A percentile compares a stretch with the other conserved stretches of the same genome.
Evolutionary conservation across 2,329 filamentous ascomycete species (phyloP).

Genomic region (Nothomitra cinnamomea): DNA sequence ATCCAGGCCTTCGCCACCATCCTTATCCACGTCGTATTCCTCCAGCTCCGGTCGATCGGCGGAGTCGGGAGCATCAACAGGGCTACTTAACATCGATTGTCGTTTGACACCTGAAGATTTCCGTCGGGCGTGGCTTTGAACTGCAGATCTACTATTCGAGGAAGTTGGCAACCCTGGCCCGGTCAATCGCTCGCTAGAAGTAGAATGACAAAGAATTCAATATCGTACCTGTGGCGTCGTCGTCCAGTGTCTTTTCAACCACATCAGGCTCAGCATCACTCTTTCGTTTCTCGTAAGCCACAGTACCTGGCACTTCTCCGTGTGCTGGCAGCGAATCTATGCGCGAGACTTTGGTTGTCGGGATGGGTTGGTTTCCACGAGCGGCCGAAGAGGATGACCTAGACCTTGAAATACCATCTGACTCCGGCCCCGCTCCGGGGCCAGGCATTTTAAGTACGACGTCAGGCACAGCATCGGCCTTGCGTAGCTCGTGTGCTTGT

Average conservation of each 20-base stretch:
- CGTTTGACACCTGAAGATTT: conserved; percentile 10
- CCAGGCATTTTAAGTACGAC: conserved; percentile 28
- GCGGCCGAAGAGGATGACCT: neutral
- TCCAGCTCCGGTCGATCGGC: conserved; percentile 36
- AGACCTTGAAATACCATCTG: neutral
- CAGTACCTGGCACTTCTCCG: conserved; percentile 44
- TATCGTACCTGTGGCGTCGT: conserved; percentile 29
- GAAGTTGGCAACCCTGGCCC: conserved; percentile 36
- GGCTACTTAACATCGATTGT: neutral
- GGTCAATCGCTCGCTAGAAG: conserved; percentile 36
- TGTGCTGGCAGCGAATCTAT: conserved; percentile 42
- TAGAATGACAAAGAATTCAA: neutral
- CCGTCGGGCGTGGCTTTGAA: conserved; percentile 24
- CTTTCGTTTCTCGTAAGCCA: conserved; percentile 38
- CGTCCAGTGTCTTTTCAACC: conserved; percentile 28
- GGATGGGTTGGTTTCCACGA: neutral
- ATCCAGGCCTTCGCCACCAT: conserved; percentile 19
- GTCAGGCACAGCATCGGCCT: conserved; percentile 43
- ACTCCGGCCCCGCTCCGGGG: neutral
- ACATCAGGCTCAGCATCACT: conserved; percentile 47
- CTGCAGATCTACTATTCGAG: conserved; percentile 30
- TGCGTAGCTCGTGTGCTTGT: conserved; percentile 39
- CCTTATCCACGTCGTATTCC: conserved; percentile 19
- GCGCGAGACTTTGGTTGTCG: conserved; percentile 39
- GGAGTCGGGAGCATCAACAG: neutral